Base-by-base conservation (phyloP, 306 rosid genomes). In the Gastrolobium villosum region DNA sequence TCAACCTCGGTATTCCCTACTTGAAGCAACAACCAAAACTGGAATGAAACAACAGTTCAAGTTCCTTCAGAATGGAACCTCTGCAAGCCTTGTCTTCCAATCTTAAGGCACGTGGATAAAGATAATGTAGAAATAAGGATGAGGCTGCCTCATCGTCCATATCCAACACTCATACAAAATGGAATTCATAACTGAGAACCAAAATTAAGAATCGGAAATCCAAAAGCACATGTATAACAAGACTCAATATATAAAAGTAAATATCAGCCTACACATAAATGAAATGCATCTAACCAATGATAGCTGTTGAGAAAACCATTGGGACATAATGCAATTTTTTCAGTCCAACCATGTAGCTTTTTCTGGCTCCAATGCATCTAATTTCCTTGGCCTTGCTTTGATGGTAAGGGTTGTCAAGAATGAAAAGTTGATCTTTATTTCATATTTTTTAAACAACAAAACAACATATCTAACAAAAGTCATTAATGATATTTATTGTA, bases 221-320 rank as follows among this genome's bases (percentile, higher is more conserved):
- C 82, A 69, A 69, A 50, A 35, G 50, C 30, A 50, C 45, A 7
- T 52, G 65, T 37, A 60, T 49, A 49, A 49, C 52, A 28, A 20
- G 64, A 75, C 11, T 30, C 40, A 37, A 60, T 34, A 15, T 34
- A 15, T 76, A 53, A 65, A 57, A 65, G 48, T 30, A 77, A 54
- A 77, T 52, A 65, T 9, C 8, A 30, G 74, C 74, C 50, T 53
- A 31, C 54, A 28, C 6, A 65, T 54, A 13, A 53, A 73, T 57
- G 34, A 74, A 74, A 32, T 30, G 67, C 37, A 59, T 72, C 40
- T 72, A 72, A 41, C 40, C n/a, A 46, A 72, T 30, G 45, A 66
- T 43, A 15, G 64, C 43, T 34, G 59, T 34, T 78, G 66, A 69
- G 64, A 75, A 75, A 61, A 32, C 36, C 37, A 75, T 34, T 59